Conservation (phyloP, 129 eudicot species). For the Cynara cardunculus region DNA sequence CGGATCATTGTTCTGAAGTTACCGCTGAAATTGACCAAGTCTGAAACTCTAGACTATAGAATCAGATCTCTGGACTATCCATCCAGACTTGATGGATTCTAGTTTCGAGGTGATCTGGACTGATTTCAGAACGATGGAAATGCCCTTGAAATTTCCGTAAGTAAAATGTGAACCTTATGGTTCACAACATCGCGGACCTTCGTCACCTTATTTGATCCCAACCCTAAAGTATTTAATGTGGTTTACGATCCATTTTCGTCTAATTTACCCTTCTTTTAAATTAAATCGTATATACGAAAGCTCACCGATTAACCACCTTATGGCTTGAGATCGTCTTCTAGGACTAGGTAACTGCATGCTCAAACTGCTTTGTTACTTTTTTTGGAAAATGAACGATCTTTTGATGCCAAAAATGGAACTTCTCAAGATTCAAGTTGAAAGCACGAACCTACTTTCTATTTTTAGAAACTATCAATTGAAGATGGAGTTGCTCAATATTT, state of each 20-base stretch:
- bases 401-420: neutral
- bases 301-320: neutral
- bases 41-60: no score
- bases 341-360: neutral
- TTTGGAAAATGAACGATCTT: neutral
- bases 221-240: neutral
- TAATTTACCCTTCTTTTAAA: neutral
- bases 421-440: neutral
- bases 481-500: neutral
- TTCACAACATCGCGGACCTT: neutral
- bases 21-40: no score
- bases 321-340: neutral
- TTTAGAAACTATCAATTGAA: neutral
- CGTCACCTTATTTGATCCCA: neutral
- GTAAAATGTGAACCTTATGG: no score
- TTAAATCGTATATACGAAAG: neutral
- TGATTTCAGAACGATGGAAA: no score
- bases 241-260: neutral
- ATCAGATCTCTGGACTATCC: no score
- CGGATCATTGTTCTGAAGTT: no score
- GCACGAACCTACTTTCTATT: neutral
- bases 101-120: no score
- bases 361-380: neutral
- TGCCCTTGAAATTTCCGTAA: no score
- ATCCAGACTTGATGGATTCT: no score